Evolutionary conservation across 73 alveolate species (phyloP).

Genomic region (Paramecium tetraurelia): DNA sequence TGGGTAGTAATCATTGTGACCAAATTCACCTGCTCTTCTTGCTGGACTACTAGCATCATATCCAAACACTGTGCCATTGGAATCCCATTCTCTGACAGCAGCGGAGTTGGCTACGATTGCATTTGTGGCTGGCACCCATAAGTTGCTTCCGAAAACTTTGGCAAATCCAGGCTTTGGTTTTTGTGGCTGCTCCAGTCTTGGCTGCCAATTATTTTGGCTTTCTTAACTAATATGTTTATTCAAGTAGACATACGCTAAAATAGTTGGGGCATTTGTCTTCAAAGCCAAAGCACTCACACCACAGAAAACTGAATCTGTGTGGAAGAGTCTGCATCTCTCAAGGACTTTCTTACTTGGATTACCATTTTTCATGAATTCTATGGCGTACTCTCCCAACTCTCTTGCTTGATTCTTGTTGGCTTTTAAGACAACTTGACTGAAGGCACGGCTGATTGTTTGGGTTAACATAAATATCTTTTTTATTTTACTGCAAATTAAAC

Average conservation of each 20-base stretch:
- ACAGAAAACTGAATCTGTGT: constrained; percentile 85
- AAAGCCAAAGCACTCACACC: constrained; percentile 85
- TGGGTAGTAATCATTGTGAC: constrained; percentile 97
- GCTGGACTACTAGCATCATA: constrained; percentile 79
- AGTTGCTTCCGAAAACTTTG: constrained; percentile 74
- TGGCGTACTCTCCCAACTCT: constrained; percentile 60
- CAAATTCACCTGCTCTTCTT: constrained; percentile 92
- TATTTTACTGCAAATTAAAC: background rate
- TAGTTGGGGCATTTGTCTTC: constrained; percentile 85
- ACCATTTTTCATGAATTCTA: constrained; percentile 60
- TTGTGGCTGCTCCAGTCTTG: constrained; percentile 25
- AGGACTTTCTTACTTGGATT: constrained; percentile 64
- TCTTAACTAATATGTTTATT: constrained; percentile 58
- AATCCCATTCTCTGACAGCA: constrained; percentile 98
- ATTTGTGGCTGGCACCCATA: constrained; percentile 79
- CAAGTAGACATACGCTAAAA: constrained; percentile 32
- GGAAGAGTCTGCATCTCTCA: constrained; percentile 76
- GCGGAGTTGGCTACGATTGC: constrained; percentile 83
- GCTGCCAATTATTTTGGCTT: constrained; percentile 62
- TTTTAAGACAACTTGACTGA: background rate
- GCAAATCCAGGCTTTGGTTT: constrained; percentile 63
- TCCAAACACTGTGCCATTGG: constrained; percentile 98
- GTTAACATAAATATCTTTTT: background rate
- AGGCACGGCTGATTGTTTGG: background rate
- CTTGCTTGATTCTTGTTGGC: constrained; percentile 57